Evolutionary conservation across 2,329 filamentous ascomycete species (phyloP).

Genomic region (Aspergillus vadensis): DNA sequence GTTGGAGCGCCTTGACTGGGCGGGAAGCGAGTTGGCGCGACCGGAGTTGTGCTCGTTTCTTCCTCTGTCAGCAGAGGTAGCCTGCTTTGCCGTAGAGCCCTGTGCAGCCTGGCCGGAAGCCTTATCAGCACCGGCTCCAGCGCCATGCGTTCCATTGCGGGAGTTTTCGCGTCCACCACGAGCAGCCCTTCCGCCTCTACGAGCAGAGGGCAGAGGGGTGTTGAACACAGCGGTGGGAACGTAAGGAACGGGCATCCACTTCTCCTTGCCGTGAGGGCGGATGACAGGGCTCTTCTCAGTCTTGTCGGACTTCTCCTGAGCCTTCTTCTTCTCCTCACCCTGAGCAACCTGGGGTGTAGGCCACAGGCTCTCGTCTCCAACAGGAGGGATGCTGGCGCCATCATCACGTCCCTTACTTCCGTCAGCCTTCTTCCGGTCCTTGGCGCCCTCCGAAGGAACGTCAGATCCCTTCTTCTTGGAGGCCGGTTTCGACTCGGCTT

Average conservation of each 20-base stretch:
- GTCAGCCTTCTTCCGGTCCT: slow-evolving; percentile 40
- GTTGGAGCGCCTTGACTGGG: slow-evolving; percentile 38
- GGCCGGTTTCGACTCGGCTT: slow-evolving; percentile 44
- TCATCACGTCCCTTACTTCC: slow-evolving; percentile 47
- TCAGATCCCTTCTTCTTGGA: slow-evolving; percentile 45
- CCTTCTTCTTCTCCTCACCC: slow-evolving; percentile 75
- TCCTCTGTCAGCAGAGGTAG: slow-evolving; percentile 35
- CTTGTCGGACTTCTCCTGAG: slow-evolving; percentile 61
- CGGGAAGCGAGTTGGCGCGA: slow-evolving; percentile 45
- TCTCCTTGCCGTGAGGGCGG: slow-evolving; percentile 69
- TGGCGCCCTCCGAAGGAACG: slow-evolving; percentile 30
- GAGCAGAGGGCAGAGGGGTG: slow-evolving; percentile 66
- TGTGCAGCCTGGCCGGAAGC: slow-evolving; percentile 31
- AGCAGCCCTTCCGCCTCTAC: slow-evolving; percentile 57
- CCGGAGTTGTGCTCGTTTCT: slow-evolving; percentile 38
- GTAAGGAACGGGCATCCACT: slow-evolving; percentile 82
- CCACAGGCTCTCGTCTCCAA: slow-evolving; percentile 79
- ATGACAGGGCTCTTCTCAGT: slow-evolving; percentile 59
- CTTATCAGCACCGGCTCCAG: slow-evolving; percentile 38
- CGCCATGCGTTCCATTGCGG: slow-evolving; percentile 46
- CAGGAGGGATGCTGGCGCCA: slow-evolving; percentile 59
- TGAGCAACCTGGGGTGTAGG: slow-evolving; percentile 82
- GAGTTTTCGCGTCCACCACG: slow-evolving; percentile 57
- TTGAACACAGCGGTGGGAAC: slow-evolving; percentile 84
- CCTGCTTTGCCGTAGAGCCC: slow-evolving; percentile 30